phyloP scores from a whole-genome alignment of 352 stramenopile species.

The Phytophthora pini region DNA sequence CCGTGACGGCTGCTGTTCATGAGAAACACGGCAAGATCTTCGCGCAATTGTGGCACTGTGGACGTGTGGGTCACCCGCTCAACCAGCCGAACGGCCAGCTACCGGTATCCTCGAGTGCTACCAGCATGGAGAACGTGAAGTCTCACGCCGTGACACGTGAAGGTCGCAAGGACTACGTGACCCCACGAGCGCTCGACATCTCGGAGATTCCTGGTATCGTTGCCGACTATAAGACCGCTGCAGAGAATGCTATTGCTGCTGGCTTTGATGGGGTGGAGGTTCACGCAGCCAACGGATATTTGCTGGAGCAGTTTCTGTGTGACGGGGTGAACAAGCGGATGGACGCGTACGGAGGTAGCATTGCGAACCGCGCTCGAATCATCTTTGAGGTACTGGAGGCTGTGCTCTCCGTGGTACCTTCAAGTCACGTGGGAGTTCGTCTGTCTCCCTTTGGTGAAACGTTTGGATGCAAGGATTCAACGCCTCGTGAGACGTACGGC shows the following conservation, averaged over 20 bases:
- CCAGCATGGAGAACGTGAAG: conserved; percentile 4
- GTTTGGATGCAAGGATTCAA: conserved; percentile 43
- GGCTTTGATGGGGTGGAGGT: conserved; percentile 93
- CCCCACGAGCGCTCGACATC: conserved; percentile 59
- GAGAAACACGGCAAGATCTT: conserved; percentile 24
- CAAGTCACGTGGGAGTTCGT: conserved; percentile 28
- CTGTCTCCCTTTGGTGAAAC: conserved; percentile 41
- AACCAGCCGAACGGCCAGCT: conserved; percentile 26
- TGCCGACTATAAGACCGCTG: conserved; percentile 66
- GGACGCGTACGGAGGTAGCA: conserved; percentile 79
- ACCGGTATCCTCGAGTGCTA: conserved; percentile 21
- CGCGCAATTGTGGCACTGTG: conserved; percentile 24
- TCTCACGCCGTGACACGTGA: conserved; percentile 15
- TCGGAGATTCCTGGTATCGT: conserved; percentile 75
- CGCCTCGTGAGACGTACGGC: conserved; percentile 38
- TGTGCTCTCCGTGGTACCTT: conserved; percentile 27
- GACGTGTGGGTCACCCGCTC: conserved; percentile 21
- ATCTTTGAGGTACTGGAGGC: conserved; percentile 69
- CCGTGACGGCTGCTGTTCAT: conserved; percentile 42
- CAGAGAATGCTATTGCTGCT: conserved; percentile 65
- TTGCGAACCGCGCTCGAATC: conserved; percentile 78
- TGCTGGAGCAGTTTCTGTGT: conserved; percentile 90
- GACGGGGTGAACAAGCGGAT: conserved; percentile 71
- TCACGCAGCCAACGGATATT: conserved; percentile 90
- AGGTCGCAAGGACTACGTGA: conserved; percentile 44